Evolutionary conservation across 208 protist species (phyloP).

Genomic region (Vickermania spadyakhi): DNA sequence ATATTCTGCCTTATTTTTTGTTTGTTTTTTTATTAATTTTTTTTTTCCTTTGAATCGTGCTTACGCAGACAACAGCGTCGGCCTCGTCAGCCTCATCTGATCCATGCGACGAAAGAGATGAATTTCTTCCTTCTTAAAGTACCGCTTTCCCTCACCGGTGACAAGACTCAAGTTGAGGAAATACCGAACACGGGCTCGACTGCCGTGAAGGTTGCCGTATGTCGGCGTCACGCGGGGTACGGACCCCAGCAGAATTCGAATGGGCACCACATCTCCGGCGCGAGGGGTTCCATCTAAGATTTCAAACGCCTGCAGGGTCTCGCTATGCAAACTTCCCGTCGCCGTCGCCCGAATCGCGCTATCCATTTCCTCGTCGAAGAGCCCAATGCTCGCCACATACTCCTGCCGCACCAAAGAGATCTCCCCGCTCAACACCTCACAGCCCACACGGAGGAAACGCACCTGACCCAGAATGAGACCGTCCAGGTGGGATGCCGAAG

Average conservation of each 20-base stretch:
- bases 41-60: too few relatives aligned
- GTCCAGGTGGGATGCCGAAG: slow-evolving; percentile 61
- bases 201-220: slow-evolving; percentile 46
- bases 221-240: slow-evolving; percentile 80
- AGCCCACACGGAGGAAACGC: slow-evolving; percentile 63
- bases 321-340: slow-evolving; percentile 16
- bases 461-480: slow-evolving; percentile 78
- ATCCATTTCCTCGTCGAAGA: neutral
- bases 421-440: slow-evolving; percentile 73
- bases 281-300: slow-evolving; percentile 89
- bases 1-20: too few relatives aligned
- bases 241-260: slow-evolving; percentile 72
- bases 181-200: slow-evolving; percentile 49
- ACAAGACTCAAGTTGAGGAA: slow-evolving; percentile 81
- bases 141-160: slow-evolving; percentile 68
- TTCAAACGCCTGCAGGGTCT: slow-evolving; percentile 86
- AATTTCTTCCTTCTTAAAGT: slow-evolving; percentile 89
- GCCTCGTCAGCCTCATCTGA: slow-evolving; percentile 27
- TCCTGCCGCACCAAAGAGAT: slow-evolving; percentile 74
- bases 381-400: slow-evolving; percentile 6
- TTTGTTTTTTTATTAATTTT: too few relatives aligned
- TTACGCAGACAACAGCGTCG: neutral
- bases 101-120: slow-evolving; percentile 58
- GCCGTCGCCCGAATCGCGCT: slow-evolving; percentile 4
- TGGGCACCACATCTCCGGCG: slow-evolving; percentile 85